phyloP scores from a whole-genome alignment of 139 green algal species.

The Zygnema cylindricum region DNA sequence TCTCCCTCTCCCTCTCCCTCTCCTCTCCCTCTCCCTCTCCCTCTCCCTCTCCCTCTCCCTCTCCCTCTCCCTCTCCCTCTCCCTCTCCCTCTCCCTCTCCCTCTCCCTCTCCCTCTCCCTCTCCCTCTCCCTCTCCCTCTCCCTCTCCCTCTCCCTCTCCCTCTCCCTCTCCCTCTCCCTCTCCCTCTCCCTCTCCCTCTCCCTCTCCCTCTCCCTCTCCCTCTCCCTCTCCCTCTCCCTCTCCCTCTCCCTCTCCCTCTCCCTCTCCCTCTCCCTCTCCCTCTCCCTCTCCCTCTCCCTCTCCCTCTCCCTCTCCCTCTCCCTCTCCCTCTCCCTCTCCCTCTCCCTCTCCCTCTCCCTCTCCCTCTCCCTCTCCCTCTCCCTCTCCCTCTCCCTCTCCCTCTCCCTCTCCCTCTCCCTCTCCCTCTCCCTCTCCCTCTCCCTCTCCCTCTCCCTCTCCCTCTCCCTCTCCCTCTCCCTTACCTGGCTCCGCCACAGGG shows the following conservation, averaged over 20 bases:
- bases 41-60: not conserved
- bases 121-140: not conserved
- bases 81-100: not conserved
- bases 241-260: constrained; percentile 9
- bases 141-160: not conserved
- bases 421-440: not conserved
- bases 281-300: not conserved
- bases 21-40: not conserved
- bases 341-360: not conserved
- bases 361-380: not conserved
- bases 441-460: not conserved
- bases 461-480: no score
- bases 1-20: not conserved
- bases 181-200: not conserved
- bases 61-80: not conserved
- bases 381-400: not conserved
- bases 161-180: not conserved
- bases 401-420: not conserved
- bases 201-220: not conserved
- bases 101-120: not conserved
- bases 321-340: not conserved
- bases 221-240: not conserved
- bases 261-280: not conserved
- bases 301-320: not conserved
- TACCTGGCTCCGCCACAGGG: not conserved